phyloP scores from a whole-genome alignment of 192 early-diverging fungal genomes.

The Entomortierella chlamydospora region DNA sequence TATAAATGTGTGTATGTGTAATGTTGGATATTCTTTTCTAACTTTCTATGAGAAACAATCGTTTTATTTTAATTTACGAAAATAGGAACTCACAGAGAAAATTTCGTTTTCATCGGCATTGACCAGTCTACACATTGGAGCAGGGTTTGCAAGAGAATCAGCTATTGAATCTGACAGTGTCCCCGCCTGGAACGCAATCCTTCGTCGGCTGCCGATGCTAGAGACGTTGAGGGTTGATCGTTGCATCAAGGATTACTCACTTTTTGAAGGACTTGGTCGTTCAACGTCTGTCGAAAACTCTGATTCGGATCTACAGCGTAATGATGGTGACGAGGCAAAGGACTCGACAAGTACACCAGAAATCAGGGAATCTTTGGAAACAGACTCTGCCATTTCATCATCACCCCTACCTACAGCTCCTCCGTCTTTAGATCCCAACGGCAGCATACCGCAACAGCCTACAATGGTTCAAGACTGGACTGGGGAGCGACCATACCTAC shows the following conservation, averaged over 20 bases:
- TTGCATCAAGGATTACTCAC: constrained; percentile 7
- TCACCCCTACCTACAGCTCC: background rate
- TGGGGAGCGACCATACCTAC: constrained; percentile 27
- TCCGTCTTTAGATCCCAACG: no score
- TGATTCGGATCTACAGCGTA: background rate
- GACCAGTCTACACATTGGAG: constrained; percentile 34
- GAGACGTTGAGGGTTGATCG: constrained; percentile 28
- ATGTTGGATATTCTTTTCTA: no score
- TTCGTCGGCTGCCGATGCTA: constrained; percentile 10
- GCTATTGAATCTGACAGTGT: constrained; percentile 12
- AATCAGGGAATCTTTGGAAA: background rate
- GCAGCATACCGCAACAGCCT: background rate
- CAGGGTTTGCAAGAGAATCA: constrained; percentile 2
- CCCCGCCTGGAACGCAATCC: constrained; percentile 16
- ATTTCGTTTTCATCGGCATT: constrained; percentile 14
- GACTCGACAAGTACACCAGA: background rate
- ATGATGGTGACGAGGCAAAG: background rate
- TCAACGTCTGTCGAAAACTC: no score
- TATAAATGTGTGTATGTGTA: no score
- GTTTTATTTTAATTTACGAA: background rate
- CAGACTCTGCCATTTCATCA: background rate
- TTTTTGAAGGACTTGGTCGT: constrained; percentile 30
- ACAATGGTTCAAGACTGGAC: constrained; percentile 7
- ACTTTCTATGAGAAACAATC: background rate
- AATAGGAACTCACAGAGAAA: constrained; percentile 15